These are phyloP conservation scores for Fusarium annulatum DNA, from an alignment of 2,329 filamentous ascomycete species.

Conservation along the genomic window DNA sequence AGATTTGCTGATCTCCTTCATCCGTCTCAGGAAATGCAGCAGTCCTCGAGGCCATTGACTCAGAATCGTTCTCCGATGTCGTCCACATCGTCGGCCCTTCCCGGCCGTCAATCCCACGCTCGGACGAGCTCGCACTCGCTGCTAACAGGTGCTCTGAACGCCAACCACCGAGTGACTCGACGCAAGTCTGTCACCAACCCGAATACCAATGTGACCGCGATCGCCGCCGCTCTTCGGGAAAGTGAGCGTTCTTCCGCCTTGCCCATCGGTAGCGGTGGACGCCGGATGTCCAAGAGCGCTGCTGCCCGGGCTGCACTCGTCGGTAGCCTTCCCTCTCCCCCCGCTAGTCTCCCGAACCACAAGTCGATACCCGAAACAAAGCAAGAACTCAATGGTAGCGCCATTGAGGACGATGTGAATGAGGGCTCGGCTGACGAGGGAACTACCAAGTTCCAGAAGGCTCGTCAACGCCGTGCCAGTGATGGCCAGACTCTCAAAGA, in stretches of 20 bases:
- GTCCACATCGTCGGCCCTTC: conserved; percentile 68
- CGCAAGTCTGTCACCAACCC: conserved; percentile 92
- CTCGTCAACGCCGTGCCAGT: conserved; percentile 74
- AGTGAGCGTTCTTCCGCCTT: conserved; percentile 67
- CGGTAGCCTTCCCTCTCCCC: conserved; percentile 70
- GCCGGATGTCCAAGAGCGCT: conserved; percentile 75
- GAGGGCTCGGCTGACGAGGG: conserved; percentile 68
- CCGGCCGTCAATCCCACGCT: conserved; percentile 70
- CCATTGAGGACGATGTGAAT: conserved; percentile 75
- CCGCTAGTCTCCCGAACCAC: conserved; percentile 74
- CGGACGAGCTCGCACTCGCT: conserved; percentile 86
- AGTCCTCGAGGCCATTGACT: conserved; percentile 74
- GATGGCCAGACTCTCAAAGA: conserved; percentile 90
- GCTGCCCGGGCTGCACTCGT: conserved; percentile 64
- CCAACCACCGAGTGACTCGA: conserved; percentile 86
- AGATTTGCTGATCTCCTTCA: conserved; percentile 50
- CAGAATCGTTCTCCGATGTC: conserved; percentile 71
- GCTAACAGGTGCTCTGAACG: conserved; percentile 80
- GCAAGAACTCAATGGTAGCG: conserved; percentile 65
- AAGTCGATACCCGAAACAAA: conserved; percentile 63
- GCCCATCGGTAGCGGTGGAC: conserved; percentile 67
- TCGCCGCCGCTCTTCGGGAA: conserved; percentile 79
- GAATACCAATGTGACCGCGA: conserved; percentile 76
- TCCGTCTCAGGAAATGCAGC: conserved; percentile 68
- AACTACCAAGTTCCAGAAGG: conserved; percentile 59